A percentile compares a stretch with the other conserved stretches of the same genome.
These are phyloP conservation scores for Paraglomus occultum DNA, from an alignment of 192 early-diverging fungal genomes.

Conservation along the genomic window DNA sequence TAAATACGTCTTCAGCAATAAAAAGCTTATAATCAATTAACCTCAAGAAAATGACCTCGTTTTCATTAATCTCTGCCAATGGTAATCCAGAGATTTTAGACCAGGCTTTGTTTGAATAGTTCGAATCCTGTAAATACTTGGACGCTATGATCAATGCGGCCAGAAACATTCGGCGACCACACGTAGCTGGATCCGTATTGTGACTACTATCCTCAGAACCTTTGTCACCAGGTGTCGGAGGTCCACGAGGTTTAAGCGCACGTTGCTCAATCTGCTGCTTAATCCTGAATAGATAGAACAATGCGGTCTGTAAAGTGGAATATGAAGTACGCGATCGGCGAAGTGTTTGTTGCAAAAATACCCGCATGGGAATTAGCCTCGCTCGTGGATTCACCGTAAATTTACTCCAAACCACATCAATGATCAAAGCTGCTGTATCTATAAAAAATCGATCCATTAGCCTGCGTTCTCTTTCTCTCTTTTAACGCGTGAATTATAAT, in stretches of 20 bases:
- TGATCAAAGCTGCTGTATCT: constrained; percentile 57
- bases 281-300: constrained; percentile 67
- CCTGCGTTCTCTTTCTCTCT: too few species aligned
- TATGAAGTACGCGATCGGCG: constrained; percentile 74
- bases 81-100: constrained; percentile 80
- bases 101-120: constrained; percentile 87
- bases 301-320: constrained; percentile 75
- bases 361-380: constrained; percentile 51
- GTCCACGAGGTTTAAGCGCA: constrained; percentile 29
- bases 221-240: constrained; percentile 28
- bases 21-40: constrained; percentile 77
- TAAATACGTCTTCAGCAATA: constrained; percentile 56
- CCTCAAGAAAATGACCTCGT: constrained; percentile 76
- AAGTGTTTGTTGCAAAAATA: constrained; percentile 73
- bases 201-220: constrained; percentile 7
- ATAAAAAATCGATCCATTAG: constrained; percentile 15
- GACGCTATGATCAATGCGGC: constrained; percentile 81
- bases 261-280: constrained; percentile 28
- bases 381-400: constrained; percentile 28
- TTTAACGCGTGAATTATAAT: too few species aligned
- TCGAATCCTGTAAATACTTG: constrained; percentile 85
- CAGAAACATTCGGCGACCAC: constrained; percentile 81
- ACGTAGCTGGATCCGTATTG: constrained; percentile 34
- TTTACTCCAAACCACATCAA: constrained; percentile 54
- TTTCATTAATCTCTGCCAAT: constrained; percentile 72